Percentiles rank a stretch among this genome's conserved stretches.
Evolutionary conservation across 805 yeast species (phyloP).

Genomic region (Saccharomycopsis amapae): DNA sequence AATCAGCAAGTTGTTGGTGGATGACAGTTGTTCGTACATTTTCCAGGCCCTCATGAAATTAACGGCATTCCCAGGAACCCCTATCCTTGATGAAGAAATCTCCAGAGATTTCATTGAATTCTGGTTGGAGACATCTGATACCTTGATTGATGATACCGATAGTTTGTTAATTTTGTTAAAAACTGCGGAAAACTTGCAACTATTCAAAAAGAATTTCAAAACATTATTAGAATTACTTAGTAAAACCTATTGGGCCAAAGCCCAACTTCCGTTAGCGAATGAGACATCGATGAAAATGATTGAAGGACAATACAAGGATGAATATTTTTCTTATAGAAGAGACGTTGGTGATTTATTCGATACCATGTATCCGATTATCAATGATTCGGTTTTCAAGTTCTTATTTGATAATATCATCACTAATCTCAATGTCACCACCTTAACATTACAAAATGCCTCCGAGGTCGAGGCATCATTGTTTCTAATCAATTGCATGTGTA

Average conservation of each 20-base stretch:
- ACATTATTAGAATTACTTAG: constrained; percentile 42
- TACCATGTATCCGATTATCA: constrained; percentile 58
- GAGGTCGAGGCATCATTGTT: constrained; percentile 54
- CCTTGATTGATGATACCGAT: constrained; percentile 45
- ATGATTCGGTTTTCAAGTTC: constrained; percentile 40
- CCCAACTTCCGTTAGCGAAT: constrained; percentile 33
- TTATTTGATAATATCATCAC: constrained; percentile 33
- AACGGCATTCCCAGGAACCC: constrained; percentile 49
- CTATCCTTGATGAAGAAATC: constrained; percentile 53
- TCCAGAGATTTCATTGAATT: constrained; percentile 52
- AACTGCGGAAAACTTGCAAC: constrained; percentile 29
- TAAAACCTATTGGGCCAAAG: constrained; percentile 61
- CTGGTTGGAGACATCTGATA: constrained; percentile 63
- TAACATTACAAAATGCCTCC: too few species aligned
- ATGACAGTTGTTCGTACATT: constrained; percentile 33
- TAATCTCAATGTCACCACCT: too few species aligned
- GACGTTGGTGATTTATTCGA: constrained; percentile 78
- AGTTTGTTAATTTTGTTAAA: constrained; percentile 28
- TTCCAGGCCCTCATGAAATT: constrained; percentile 44
- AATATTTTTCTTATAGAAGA: constrained; percentile 60
- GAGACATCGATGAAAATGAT: constrained; percentile 27
- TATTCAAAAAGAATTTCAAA: constrained; percentile 28
- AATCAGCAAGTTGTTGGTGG: constrained; percentile 35
- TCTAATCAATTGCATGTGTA: constrained; percentile 47
- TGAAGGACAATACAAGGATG: constrained; percentile 34